Evolutionary conservation across 768 basidiomycete genomes (phyloP), one percentile per base, ranked within the genome.

Genomic region (Suillus bovinus): DNA sequence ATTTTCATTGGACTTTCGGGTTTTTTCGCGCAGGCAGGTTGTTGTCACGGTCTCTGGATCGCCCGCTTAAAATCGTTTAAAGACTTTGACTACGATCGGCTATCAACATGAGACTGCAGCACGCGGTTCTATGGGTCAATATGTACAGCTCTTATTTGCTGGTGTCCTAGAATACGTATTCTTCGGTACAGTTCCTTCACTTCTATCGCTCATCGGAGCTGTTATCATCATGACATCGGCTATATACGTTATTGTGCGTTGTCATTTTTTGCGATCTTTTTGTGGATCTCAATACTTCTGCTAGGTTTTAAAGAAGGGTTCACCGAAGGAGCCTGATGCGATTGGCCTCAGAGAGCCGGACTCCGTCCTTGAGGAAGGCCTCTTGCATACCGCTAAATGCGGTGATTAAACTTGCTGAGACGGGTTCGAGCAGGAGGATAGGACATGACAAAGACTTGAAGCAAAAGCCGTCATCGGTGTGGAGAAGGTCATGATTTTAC

Each of bases 71-170:
- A 16, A 4, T n/a, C 4, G 9, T 39, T 24, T 7, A 8, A 59
- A 87, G 79, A 77, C 83, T 1, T 73, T 89, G 4, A 68, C 91
- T 41, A 87, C 86, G 1, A 74, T 85, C 68, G 89, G 87, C 0
- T 72, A 90, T 13, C 86, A 86, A 60, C 80, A 83, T 2, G 88
- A 91, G 70, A 84, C 85, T 8, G 89, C 86, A 0, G 84, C 85
- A 0, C 74, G 88, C 46, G 88, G 86, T 0, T 78, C 86, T 1
- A 76, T 91, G 66, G 87, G 83, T 0, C 73, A 88, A 5, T 92
- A 88, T 67, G 75, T 79, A 5, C 82, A 84, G 70, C 81, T 93
- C 41, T 77, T 91, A n/a, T 93, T 88, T 68, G 86, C 90, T 0
- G 77, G 82, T 3, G 70, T 86, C 17, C 77, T 92, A 13, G 89